phyloP scores from a whole-genome alignment of 805 yeast genomes.

The Grigorovia humatica region DNA sequence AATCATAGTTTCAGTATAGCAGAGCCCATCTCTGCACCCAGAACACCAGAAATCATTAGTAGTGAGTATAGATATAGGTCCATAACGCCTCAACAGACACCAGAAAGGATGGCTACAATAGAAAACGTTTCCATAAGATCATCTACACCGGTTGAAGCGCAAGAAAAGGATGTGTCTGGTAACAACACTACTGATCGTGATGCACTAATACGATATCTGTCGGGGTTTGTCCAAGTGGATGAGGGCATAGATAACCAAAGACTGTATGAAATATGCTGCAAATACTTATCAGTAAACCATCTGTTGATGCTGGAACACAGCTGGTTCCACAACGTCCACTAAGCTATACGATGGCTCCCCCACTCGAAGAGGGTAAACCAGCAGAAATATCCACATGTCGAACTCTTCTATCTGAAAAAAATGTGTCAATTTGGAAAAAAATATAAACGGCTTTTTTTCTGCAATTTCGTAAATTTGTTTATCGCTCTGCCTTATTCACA shows the following conservation, averaged over 20 bases:
- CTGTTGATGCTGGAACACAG: constrained; percentile 17
- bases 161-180: not conserved
- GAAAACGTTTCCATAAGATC: not conserved
- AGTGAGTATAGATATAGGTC: not conserved
- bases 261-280: constrained; percentile 18
- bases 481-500: not conserved
- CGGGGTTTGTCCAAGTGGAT: not conserved
- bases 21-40: not conserved
- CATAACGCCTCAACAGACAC: not conserved
- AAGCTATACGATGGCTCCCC: not conserved
- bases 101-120: not conserved
- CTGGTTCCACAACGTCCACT: constrained; percentile 5
- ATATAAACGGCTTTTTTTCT: not conserved
- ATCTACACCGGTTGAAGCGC: not conserved
- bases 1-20: not conserved
- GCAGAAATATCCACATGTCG: not conserved
- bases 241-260: constrained; percentile 3
- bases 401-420: too few relatives aligned
- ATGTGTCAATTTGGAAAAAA: not conserved
- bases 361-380: not conserved
- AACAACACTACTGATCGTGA: not conserved
- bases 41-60: not conserved
- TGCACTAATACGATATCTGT: not conserved
- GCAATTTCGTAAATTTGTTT: not conserved
- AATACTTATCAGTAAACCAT: constrained; percentile 20